These are phyloP conservation scores for Scolecobasidium constrictum DNA, from an alignment of 2,329 filamentous ascomycete species.

Conservation along the genomic window DNA sequence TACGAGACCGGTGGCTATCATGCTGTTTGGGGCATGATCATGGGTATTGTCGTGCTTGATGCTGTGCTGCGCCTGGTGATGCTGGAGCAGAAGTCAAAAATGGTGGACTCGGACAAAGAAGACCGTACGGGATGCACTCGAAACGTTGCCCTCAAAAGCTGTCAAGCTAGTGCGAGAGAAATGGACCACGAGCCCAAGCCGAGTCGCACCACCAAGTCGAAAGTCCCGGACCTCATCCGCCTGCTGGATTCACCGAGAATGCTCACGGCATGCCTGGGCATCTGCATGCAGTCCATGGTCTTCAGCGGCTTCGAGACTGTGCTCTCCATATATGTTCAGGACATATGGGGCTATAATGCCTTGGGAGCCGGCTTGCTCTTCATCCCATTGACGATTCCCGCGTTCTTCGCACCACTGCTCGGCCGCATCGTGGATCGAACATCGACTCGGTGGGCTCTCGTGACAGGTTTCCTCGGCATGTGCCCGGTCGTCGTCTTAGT, in stretches of 20 bases:
- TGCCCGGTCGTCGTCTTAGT: conserved; percentile 53
- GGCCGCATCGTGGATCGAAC: background rate
- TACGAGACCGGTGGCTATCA: conserved; percentile 47
- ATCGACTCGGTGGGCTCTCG: background rate
- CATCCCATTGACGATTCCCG: background rate
- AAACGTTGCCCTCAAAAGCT: too few species aligned
- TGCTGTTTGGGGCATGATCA: conserved; percentile 52
- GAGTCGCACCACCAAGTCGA: too few species aligned
- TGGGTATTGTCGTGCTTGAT: too few species aligned
- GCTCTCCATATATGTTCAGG: conserved; percentile 42
- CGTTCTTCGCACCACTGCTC: background rate
- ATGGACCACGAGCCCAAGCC: too few species aligned
- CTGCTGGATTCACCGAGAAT: too few species aligned
- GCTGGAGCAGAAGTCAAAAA: conserved; percentile 40
- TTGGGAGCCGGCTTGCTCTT: conserved; percentile 42
- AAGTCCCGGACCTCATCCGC: too few species aligned
- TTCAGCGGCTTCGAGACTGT: conserved; percentile 46
- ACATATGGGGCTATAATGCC: conserved; percentile 49
- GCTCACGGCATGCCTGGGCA: conserved; percentile 46
- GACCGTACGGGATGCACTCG: background rate
- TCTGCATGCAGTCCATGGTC: conserved; percentile 38
- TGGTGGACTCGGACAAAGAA: too few species aligned
- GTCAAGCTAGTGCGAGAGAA: too few species aligned
- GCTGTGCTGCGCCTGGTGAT: too few species aligned
- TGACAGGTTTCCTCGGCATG: conserved; percentile 44